These are phyloP conservation scores for Malassezia sp. DNA, from an alignment of 1,284 basidiomycete genomes.

Conservation along the genomic window DNA sequence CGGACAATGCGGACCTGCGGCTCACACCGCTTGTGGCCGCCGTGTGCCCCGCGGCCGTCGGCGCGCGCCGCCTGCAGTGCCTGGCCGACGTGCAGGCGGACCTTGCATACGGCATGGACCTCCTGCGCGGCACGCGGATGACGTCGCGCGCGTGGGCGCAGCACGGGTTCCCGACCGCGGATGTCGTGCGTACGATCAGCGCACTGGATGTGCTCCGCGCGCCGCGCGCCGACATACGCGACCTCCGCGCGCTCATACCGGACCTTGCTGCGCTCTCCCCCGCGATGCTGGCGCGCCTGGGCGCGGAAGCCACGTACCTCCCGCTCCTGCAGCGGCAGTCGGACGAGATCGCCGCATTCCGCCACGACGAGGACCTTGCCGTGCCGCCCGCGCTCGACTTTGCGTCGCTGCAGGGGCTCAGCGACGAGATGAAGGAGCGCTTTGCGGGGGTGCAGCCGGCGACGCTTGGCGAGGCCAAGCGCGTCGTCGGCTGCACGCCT, in stretches of 20 bases:
- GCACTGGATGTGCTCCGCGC: conserved; percentile 66
- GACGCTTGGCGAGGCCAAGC: conserved; percentile 51
- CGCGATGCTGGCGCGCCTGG: conserved; percentile 55
- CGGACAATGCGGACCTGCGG: conserved; percentile 74
- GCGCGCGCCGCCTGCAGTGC: conserved; percentile 50
- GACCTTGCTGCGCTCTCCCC: conserved; percentile 54
- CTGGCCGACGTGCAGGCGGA: conserved; percentile 52
- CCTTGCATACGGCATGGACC: conserved; percentile 52
- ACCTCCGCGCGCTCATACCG: conserved; percentile 54
- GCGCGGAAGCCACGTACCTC: conserved; percentile 52
- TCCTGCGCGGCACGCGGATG: conserved; percentile 50
- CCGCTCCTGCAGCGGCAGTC: conserved; percentile 59
- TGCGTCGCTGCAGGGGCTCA: conserved; percentile 57
- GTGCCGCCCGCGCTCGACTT: conserved; percentile 66
- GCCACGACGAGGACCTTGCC: conserved; percentile 61
- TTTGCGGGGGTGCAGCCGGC: conserved; percentile 56
- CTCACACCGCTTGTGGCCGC: conserved; percentile 54
- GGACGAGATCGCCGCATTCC: conserved; percentile 64
- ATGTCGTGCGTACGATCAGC: conserved; percentile 49
- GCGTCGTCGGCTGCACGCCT: conserved; percentile 28
- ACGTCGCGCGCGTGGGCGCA: conserved; percentile 44
- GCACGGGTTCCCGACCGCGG: conserved; percentile 38
- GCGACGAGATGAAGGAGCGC: conserved; percentile 63
- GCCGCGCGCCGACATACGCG: conserved; percentile 53
- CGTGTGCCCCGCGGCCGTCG: conserved; percentile 55